Evolutionary conservation across 2,329 filamentous ascomycete genomes (phyloP), one percentile per base, ranked within the genome.

Genomic region (Aspergillus uvarum): DNA sequence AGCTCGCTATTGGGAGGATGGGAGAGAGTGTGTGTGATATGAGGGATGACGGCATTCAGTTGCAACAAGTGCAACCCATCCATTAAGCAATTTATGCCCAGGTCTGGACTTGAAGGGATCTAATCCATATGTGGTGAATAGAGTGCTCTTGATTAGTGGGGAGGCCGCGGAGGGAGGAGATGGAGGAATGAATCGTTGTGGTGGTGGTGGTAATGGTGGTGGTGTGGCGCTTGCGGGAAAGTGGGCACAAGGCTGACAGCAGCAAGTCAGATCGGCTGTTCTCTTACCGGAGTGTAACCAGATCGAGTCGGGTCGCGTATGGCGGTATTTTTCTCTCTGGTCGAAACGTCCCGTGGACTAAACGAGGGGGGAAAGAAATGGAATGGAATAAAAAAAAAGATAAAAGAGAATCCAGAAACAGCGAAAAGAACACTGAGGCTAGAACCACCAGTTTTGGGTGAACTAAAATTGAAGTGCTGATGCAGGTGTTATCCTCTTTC

Each of bases 211-310:
- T 29, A 7, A 8, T 10, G 8, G 3, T 48, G 47, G 59, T 59
- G 55, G 59, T 60, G 59, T 65, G 66, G 66, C 61, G 62, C 60
- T 58, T 58, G 60, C 60, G 56, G 59, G 61, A 60, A 29, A 56
- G 65, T 63, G 62, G 62, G 54, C 65, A 67, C 65, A 70, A 68
- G 67, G 67, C 66, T 69, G 66, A 67, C 59, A 61, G 65, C 64
- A 65, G 61, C 66, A 68, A 67, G 65, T 67, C 56, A 64, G 67
- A 67, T 67, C 63, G 63, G 54, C 60, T 58, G 59, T 63, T 61
- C 60, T 51, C 57, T 58, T 68, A 64, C 63, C 60, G 54, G 57
- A 64, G 54, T 64, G 64, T 63, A 66, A 64, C 67, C 59, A 65
- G 67, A 68, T 68, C 64, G 61, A 61, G 63, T 68, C 64, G 61